Evolutionary conservation across 2,329 filamentous ascomycete species (phyloP).

Genomic region (Fusarium sp.): DNA sequence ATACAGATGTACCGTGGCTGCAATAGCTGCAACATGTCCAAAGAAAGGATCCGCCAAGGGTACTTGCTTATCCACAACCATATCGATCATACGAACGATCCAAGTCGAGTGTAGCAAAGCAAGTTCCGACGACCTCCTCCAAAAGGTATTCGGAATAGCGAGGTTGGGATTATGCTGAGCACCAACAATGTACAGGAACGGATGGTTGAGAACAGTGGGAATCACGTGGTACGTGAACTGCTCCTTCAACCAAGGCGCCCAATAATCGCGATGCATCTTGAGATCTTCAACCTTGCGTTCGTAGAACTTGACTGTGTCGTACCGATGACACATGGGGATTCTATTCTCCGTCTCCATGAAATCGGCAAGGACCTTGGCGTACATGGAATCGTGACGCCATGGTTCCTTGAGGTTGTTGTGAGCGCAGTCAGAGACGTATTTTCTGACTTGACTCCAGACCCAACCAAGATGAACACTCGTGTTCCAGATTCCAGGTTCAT

Average conservation of each 20-base stretch:
- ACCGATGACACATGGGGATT: constrained; percentile 61
- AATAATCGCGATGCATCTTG: constrained; percentile 57
- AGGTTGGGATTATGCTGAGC: constrained; percentile 63
- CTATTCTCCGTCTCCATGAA: constrained; percentile 62
- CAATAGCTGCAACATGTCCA: constrained; percentile 61
- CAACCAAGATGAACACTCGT: constrained; percentile 60
- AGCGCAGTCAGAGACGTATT: constrained; percentile 60
- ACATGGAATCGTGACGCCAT: constrained; percentile 63
- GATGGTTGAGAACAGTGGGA: constrained; percentile 62
- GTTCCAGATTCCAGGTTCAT: constrained; percentile 62
- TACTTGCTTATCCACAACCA: constrained; percentile 62
- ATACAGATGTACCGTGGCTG: constrained; percentile 64
- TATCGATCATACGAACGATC: constrained; percentile 65
- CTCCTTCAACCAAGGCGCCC: constrained; percentile 62
- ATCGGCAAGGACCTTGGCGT: constrained; percentile 60
- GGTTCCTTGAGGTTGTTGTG: constrained; percentile 60
- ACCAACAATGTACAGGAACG: constrained; percentile 63
- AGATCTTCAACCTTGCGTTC: constrained; percentile 59
- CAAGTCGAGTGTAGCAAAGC: constrained; percentile 63
- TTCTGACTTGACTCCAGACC: constrained; percentile 60
- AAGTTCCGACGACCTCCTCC: constrained; percentile 62
- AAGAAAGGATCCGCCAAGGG: constrained; percentile 63
- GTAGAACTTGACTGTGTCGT: constrained; percentile 64
- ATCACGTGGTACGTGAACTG: constrained; percentile 65
- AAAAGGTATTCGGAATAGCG: constrained; percentile 64